Conservation (phyloP, 352 stramenopile genomes). For the Salisapilia sapeloensis region DNA sequence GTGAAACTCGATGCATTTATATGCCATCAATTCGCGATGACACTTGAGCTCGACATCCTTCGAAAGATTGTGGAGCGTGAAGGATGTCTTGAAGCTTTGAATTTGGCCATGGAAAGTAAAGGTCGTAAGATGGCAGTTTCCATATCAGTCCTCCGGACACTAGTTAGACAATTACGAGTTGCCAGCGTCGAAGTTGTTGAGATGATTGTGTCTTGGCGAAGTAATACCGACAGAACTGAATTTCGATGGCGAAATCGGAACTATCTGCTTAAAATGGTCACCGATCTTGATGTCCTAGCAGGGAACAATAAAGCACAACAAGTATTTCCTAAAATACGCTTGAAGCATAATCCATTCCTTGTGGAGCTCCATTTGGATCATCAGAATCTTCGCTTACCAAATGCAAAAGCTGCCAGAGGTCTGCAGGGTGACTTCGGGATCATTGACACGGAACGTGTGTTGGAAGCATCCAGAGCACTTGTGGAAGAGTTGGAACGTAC, state of each 20-base stretch:
- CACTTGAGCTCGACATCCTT: slow-evolving; percentile 34
- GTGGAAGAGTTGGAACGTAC: slow-evolving; percentile 18
- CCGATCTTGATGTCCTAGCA: slow-evolving; percentile 39
- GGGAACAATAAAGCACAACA: slow-evolving; percentile 12
- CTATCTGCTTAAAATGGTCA: slow-evolving; percentile 67
- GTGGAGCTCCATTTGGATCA: slow-evolving; percentile 38
- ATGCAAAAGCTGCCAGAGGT: slow-evolving; percentile 6
- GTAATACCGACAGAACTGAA: slow-evolving; percentile 7
- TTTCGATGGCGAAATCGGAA: slow-evolving; percentile 65
- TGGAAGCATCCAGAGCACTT: slow-evolving; percentile 25
- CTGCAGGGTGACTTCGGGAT: slow-evolving; percentile 24
- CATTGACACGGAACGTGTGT: slow-evolving; percentile 40
- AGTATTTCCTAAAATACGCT: slow-evolving; percentile 19
- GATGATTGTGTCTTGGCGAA: slow-evolving; percentile 38
- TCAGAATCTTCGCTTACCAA: slow-evolving; percentile 14
- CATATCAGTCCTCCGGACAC: slow-evolving; percentile 1
- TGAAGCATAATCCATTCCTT: slow-evolving; percentile 55
- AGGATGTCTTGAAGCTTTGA: slow-evolving; percentile 53
- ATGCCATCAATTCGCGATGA: neutral
- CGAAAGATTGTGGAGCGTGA: slow-evolving; percentile 70
- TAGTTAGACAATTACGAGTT: slow-evolving; percentile 39
- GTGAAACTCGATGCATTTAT: too few species aligned
- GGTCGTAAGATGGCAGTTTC: slow-evolving; percentile 6
- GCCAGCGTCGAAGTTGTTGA: slow-evolving; percentile 56
- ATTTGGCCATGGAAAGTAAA: slow-evolving; percentile 24